These are phyloP conservation scores for Rhynchosporium graminicola DNA, from an alignment of 2,329 filamentous ascomycete species.

Conservation along the genomic window DNA sequence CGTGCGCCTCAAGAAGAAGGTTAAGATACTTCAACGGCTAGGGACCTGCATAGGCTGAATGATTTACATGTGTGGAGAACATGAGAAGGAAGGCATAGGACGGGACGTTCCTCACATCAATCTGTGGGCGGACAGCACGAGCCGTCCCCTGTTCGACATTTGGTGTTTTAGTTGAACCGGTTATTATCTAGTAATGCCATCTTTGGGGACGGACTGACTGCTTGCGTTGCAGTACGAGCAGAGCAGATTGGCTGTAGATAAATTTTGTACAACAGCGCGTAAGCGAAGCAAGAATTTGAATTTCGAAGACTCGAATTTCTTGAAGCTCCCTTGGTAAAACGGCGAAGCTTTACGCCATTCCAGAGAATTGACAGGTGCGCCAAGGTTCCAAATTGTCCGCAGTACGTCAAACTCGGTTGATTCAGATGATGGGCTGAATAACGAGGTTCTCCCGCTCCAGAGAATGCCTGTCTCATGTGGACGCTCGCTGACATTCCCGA, in stretches of 20 bases:
- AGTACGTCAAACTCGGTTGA: slow-evolving; percentile 11
- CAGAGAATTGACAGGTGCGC: not conserved
- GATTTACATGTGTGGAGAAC: slow-evolving; percentile 11
- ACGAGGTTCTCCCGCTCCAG: not conserved
- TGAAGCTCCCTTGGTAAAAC: not conserved
- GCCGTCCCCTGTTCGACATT: not conserved
- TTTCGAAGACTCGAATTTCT: not conserved
- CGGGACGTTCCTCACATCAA: not conserved
- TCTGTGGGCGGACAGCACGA: slow-evolving; percentile 1
- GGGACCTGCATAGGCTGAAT: slow-evolving; percentile 18
- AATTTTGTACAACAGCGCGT: not conserved
- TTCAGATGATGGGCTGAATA: not conserved
- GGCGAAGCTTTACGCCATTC: not conserved
- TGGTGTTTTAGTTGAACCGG: not conserved
- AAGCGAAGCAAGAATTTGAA: not conserved
- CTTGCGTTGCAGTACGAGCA: not conserved
- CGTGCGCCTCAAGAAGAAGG: slow-evolving; percentile 14
- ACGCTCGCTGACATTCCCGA: too few relatives aligned
- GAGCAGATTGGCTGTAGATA: slow-evolving; percentile 5
- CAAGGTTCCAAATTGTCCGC: not conserved
- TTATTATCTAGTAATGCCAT: not conserved
- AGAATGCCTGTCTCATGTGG: not conserved
- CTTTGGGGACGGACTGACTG: too few relatives aligned
- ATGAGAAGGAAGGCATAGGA: slow-evolving; percentile 8
- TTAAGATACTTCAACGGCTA: slow-evolving; percentile 10